Percentiles rank a stretch among this genome's conserved stretches.
Conservation (phyloP, 1,139 yeast genomes). For the Keqinozyma sinolaborantium region DNA sequence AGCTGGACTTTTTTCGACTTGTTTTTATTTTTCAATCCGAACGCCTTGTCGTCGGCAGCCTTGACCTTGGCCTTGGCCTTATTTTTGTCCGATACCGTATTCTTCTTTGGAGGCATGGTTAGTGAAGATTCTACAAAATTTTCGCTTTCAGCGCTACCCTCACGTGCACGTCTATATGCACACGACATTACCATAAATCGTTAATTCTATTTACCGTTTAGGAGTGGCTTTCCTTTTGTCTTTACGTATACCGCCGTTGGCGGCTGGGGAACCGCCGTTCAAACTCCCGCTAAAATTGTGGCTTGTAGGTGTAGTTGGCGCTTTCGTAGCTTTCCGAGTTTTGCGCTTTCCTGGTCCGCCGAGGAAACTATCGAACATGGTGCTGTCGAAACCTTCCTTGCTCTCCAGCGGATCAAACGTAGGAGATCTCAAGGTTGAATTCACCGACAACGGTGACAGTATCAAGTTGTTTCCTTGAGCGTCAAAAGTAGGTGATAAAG, state of each 20-base stretch:
- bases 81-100: conserved; percentile 50
- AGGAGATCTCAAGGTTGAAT: no score
- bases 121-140: neutral
- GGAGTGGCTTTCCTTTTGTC: neutral
- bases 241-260: neutral
- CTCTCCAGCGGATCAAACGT: no score
- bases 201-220: neutral
- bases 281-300: conserved; percentile 1
- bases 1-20: conserved; percentile 90
- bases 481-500: conserved; percentile 20
- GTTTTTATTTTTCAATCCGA: conserved; percentile 92
- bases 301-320: conserved; percentile 5
- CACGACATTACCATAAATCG: no score
- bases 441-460: neutral
- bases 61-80: conserved; percentile 69
- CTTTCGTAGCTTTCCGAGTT: conserved; percentile 13
- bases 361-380: conserved; percentile 26
- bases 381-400: no score
- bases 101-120: conserved; percentile 71
- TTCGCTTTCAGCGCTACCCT: conserved; percentile 3
- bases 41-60: conserved; percentile 83
- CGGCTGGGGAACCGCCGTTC: conserved; percentile 1
- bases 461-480: conserved; percentile 4
- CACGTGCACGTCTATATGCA: no score
- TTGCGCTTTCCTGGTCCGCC: conserved; percentile 24